Evolutionary conservation across 805 yeast species (phyloP), one percentile per base, ranked within the genome.

Genomic region (Starmera pachycereana): DNA sequence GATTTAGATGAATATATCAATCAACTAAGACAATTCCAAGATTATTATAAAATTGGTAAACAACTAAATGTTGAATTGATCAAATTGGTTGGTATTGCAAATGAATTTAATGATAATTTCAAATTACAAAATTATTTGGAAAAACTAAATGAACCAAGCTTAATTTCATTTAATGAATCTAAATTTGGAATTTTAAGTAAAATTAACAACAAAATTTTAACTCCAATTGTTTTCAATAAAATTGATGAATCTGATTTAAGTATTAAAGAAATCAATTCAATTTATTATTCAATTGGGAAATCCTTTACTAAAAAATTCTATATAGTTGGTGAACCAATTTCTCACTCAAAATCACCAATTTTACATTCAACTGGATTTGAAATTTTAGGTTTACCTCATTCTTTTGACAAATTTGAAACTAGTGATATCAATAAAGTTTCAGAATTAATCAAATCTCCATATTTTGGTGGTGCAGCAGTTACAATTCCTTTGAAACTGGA

Each of bases 401-500:
- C 53, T 5, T 88, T 89, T 54, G 71, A 62, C 12, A 67, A 69
- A 45, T 76, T 74, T 54, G 96, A 87, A 56, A 77, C 95, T 1
- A 68, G 66, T 16, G 72, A 76, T 49, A 85, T 80, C 9, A 54
- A 56, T 3, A 69, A 67, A 37, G 89, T 85, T 25, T 66, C 68
- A 37, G 60, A 70, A 35, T 57, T 88, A 40, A 64, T 76, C 42
- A 56, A 66, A 31, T 58, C 58, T 14, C 60, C 74, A 12, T 54
- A 63, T 8, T 82, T 92, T 53, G 97, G 97, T 36, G 99, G 98
- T n/a, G 77, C 84, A 45, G 89, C 95, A 6, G 86, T 92, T 8
- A 92, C 98, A 2, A 90, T 90, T 56, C 99, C 99, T 4, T 68
- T 90, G 56, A 92, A 92, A 58, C 55, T 87, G 40, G 94, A 81